These are phyloP conservation scores for Neofusicoccum parvum DNA, from an alignment of 2,329 filamentous ascomycete genomes.

Conservation along the genomic window DNA sequence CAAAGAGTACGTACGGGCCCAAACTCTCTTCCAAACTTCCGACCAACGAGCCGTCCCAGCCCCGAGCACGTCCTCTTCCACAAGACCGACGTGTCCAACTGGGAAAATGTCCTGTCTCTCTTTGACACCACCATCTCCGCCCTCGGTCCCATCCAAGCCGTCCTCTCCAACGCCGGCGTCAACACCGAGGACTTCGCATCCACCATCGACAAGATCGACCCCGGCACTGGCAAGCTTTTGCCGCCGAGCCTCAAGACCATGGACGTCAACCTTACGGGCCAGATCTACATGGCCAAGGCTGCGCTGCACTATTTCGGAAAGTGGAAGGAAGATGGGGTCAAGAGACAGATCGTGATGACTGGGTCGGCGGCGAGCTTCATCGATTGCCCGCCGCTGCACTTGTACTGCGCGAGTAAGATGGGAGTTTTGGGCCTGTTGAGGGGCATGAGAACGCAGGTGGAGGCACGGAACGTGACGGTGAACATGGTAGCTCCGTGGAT, in stretches of 20 bases:
- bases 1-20: neutral
- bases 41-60: neutral
- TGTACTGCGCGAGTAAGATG: constrained; percentile 31
- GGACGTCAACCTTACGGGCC: constrained; percentile 28
- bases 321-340: constrained; percentile 9
- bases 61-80: constrained; percentile 14
- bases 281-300: constrained; percentile 28
- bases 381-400: constrained; percentile 26
- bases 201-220: constrained; percentile 21
- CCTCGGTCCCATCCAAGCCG: constrained; percentile 20
- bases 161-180: constrained; percentile 24
- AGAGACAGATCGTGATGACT: constrained; percentile 28
- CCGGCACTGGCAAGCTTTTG: constrained; percentile 20
- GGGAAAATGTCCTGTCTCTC: constrained; percentile 1
- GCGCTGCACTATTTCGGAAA: constrained; percentile 29
- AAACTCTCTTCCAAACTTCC: neutral
- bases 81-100: constrained; percentile 7
- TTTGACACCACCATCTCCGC: constrained; percentile 14
- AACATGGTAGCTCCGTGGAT: constrained; percentile 33
- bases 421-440: constrained; percentile 31
- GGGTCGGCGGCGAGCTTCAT: constrained; percentile 29
- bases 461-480: constrained; percentile 25
- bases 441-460: constrained; percentile 25
- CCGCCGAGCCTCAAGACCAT: constrained; percentile 27
- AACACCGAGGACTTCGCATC: constrained; percentile 21